phyloP scores from a whole-genome alignment of 208 protist species.

The Entamoeba invadens region DNA sequence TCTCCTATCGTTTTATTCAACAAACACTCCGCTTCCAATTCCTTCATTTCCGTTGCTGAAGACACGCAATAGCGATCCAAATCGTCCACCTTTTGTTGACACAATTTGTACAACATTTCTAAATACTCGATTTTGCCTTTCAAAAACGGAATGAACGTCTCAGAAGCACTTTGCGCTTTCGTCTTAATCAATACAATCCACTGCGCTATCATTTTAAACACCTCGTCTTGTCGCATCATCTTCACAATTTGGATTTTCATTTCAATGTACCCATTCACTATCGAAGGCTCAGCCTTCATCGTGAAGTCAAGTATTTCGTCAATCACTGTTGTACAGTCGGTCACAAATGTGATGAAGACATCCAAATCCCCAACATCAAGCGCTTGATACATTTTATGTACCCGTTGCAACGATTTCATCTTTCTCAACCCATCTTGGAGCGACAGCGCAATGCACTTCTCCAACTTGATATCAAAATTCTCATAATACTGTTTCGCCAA shows the following conservation, averaged over 20 bases:
- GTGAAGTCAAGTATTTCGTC: background rate
- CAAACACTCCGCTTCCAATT: background rate
- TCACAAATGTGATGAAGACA: background rate
- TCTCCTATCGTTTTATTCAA: background rate
- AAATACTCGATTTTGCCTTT: background rate
- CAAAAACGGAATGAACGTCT: background rate
- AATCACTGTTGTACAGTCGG: background rate
- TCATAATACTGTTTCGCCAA: background rate
- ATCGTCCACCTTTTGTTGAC: background rate
- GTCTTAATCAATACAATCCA: background rate
- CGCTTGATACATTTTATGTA: background rate
- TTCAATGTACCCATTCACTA: background rate
- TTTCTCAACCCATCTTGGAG: background rate
- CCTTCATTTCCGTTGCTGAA: background rate
- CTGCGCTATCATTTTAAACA: background rate
- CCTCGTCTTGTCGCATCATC: background rate
- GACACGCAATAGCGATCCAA: background rate
- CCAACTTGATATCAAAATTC: background rate
- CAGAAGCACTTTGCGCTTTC: background rate
- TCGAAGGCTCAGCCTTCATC: background rate
- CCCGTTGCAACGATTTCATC: background rate
- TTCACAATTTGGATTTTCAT: background rate
- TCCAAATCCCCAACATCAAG: background rate
- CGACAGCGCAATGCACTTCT: background rate
- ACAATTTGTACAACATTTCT: background rate